phyloP scores from a whole-genome alignment of 805 yeast species.

The Myxozyma kluyveri region DNA sequence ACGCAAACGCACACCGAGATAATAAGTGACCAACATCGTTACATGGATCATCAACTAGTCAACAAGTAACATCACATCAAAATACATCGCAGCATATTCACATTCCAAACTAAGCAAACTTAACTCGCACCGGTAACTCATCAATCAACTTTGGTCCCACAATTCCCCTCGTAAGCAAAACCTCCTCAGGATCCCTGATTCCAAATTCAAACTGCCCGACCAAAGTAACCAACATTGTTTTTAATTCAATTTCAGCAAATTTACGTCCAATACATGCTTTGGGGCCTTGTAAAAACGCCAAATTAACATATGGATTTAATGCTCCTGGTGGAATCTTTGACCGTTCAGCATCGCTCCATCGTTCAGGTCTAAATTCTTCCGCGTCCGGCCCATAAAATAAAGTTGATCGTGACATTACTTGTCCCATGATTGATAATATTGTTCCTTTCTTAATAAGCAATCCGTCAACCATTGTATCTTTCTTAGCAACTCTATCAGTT shows the following conservation, averaged over 20 bases:
- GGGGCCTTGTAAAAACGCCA: slow-evolving; percentile 24
- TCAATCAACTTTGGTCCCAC: slow-evolving; percentile 14
- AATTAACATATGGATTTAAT: slow-evolving; percentile 5
- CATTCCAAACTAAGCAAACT: not conserved
- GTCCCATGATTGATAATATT: slow-evolving; percentile 1
- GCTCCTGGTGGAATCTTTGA: slow-evolving; percentile 8
- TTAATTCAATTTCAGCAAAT: slow-evolving; percentile 24
- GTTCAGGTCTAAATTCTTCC: slow-evolving; percentile 18
- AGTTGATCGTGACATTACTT: slow-evolving; percentile 2
- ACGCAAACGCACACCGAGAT: not conserved
- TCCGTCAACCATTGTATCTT: slow-evolving; percentile 8
- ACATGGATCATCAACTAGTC: not conserved
- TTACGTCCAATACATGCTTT: slow-evolving; percentile 22
- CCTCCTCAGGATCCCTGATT: slow-evolving; percentile 7
- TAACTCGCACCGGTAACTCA: slow-evolving; percentile 11
- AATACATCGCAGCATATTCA: not conserved
- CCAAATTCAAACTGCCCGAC: slow-evolving; percentile 17
- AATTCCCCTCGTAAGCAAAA: slow-evolving; percentile 3
- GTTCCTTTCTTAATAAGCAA: slow-evolving; percentile 12
- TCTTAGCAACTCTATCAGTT: slow-evolving; percentile 7
- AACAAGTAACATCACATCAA: not conserved
- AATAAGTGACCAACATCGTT: not conserved
- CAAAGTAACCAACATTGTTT: slow-evolving; percentile 16
- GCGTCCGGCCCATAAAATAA: slow-evolving; percentile 19
- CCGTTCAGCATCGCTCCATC: slow-evolving; percentile 14